Evolutionary conservation across 306 rosid species (phyloP).

Genomic region (Acmispon strigosus): DNA sequence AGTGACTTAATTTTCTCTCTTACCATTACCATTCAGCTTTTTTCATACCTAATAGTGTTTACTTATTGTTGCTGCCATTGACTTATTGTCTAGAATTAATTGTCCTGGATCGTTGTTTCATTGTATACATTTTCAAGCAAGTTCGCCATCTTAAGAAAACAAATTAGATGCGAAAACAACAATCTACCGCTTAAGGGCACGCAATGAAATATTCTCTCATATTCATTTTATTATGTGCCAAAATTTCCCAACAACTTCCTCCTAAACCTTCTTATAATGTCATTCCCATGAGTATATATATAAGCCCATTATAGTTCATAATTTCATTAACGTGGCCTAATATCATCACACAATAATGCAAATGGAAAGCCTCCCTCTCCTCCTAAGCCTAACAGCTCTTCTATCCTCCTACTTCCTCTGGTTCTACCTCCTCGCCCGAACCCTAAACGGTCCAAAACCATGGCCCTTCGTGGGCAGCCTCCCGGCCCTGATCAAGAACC

Average conservation of each 20-base stretch:
- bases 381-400: slow-evolving; percentile 29
- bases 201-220: too few species aligned
- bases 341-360: neutral
- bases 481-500: slow-evolving; percentile 50
- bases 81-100: too few species aligned
- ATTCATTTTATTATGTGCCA: neutral
- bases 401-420: slow-evolving; percentile 49
- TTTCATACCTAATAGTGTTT: too few species aligned
- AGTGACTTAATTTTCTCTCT: too few species aligned
- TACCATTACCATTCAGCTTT: too few species aligned
- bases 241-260: slow-evolving; percentile 58
- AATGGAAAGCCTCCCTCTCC: slow-evolving; percentile 50
- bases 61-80: too few species aligned
- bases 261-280: slow-evolving; percentile 22
- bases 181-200: too few species aligned
- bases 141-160: too few species aligned
- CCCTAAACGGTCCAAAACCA: slow-evolving; percentile 62
- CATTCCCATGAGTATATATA: slow-evolving; percentile 18
- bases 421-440: slow-evolving; percentile 52
- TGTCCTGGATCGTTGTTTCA: too few species aligned
- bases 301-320: neutral
- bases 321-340: too few species aligned
- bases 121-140: too few species aligned
- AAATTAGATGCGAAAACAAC: too few species aligned
- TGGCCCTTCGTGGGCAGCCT: slow-evolving; percentile 82